Evolutionary conservation across 139 green algal species (phyloP).

Genomic region (Chlamydomonas incerta): DNA sequence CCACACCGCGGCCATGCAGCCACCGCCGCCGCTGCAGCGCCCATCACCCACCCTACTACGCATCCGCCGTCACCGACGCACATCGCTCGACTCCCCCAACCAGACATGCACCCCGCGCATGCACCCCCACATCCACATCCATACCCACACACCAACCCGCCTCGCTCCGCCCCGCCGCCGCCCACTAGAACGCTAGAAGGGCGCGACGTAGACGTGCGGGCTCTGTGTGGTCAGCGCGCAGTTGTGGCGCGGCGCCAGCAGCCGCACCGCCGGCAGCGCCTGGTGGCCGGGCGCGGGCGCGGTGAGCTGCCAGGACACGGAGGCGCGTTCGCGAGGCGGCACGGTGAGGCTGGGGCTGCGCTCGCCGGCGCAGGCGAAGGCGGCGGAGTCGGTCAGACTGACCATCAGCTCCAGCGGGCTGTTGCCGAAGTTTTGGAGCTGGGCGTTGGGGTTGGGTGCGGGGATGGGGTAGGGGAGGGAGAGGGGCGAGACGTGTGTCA

Average conservation of each 20-base stretch:
- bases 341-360: constrained; percentile 18
- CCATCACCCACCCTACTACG: too few relatives aligned
- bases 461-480: not conserved
- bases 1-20: too few relatives aligned
- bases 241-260: constrained; percentile 43
- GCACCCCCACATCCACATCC: too few relatives aligned
- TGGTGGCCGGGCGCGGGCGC: constrained; percentile 55
- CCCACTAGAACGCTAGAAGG: constrained; percentile 29
- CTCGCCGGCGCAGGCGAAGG: constrained; percentile 50
- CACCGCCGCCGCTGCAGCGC: too few relatives aligned
- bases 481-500: too few relatives aligned
- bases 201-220: constrained; percentile 52
- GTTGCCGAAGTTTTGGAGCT: constrained; percentile 55
- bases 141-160: not conserved
- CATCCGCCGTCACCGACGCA: too few relatives aligned
- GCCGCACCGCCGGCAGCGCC: constrained; percentile 49
- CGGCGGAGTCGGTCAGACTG: constrained; percentile 51
- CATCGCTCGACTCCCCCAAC: too few relatives aligned
- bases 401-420: constrained; percentile 52
- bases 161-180: not conserved
- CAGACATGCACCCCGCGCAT: too few relatives aligned
- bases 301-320: constrained; percentile 57
- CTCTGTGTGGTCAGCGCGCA: constrained; percentile 52
- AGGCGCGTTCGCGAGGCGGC: constrained; percentile 19
- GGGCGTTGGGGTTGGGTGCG: not conserved